Percentiles rank a stretch among this genome's conserved stretches.
phyloP scores from a whole-genome alignment of 2,329 filamentous ascomycete species.

The Chaetomiaceae sp. region DNA sequence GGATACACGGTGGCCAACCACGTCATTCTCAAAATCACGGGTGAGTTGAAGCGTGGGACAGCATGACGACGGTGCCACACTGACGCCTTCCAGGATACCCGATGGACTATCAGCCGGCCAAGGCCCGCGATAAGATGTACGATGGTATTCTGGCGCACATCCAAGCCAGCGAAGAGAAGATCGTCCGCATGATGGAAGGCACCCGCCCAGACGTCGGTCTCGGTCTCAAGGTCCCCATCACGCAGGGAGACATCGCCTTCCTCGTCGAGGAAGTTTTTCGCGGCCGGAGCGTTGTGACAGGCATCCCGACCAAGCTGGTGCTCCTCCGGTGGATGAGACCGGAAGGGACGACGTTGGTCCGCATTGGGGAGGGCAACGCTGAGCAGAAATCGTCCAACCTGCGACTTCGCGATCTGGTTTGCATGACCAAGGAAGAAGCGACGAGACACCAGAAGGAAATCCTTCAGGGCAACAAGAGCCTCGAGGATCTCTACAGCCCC shows the following conservation, averaged over 20 bases:
- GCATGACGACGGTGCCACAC: background rate
- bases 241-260: slow-evolving; percentile 75
- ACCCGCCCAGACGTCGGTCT: slow-evolving; percentile 45
- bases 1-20: slow-evolving; percentile 90
- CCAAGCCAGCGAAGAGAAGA: slow-evolving; percentile 71
- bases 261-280: slow-evolving; percentile 83
- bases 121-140: slow-evolving; percentile 86
- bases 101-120: slow-evolving; percentile 72
- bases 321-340: slow-evolving; percentile 77
- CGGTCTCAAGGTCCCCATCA: slow-evolving; percentile 75
- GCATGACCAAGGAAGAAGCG: slow-evolving; percentile 91
- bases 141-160: slow-evolving; percentile 71
- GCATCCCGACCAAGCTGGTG: slow-evolving; percentile 69
- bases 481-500: slow-evolving; percentile 68
- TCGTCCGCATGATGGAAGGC: slow-evolving; percentile 50
- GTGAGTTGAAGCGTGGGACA: slow-evolving; percentile 24
- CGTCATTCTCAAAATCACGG: slow-evolving; percentile 70
- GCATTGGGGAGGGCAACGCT: slow-evolving; percentile 58
- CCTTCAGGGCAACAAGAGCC: slow-evolving; percentile 58
- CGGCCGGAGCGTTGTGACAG: slow-evolving; percentile 76
- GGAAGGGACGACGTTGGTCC: slow-evolving; percentile 47
- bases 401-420: slow-evolving; percentile 65
- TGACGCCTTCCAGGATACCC: slow-evolving; percentile 60
- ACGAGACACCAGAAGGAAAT: slow-evolving; percentile 72
- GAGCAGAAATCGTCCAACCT: slow-evolving; percentile 73